A percentile compares a stretch with the other conserved stretches of the same genome.
phyloP scores from a whole-genome alignment of 495 filamentous ascomycete genomes.

The Lichina pygmaea region DNA sequence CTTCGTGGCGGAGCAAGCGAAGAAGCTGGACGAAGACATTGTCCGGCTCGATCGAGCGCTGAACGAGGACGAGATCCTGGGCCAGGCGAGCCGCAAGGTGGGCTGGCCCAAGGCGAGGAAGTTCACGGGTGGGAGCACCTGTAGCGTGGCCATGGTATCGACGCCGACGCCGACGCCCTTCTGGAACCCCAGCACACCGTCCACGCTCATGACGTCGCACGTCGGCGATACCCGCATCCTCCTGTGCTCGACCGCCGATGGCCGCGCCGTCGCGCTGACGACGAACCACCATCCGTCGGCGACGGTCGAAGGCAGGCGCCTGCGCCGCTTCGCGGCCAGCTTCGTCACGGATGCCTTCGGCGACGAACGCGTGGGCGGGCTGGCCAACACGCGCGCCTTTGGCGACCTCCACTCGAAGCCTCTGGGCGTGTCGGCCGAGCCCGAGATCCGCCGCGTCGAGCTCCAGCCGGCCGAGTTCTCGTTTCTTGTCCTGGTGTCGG shows the following conservation, averaged over 20 bases:
- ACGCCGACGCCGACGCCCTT: slow-evolving; percentile 77
- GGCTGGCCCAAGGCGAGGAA: slow-evolving; percentile 25
- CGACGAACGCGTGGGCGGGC: slow-evolving; percentile 78
- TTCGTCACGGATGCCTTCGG: slow-evolving; percentile 92
- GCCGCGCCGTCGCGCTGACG: slow-evolving; percentile 52
- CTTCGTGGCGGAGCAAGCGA: slow-evolving; percentile 66
- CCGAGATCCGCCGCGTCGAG: slow-evolving; percentile 51
- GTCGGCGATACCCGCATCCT: slow-evolving; percentile 82
- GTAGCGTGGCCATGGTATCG: slow-evolving; percentile 66
- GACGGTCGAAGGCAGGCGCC: slow-evolving; percentile 52
- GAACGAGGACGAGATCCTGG: slow-evolving; percentile 56
- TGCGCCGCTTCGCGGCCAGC: slow-evolving; percentile 60
- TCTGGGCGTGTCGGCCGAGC: slow-evolving; percentile 80
- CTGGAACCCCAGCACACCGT: slow-evolving; percentile 71
- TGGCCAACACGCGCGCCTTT: slow-evolving; percentile 84
- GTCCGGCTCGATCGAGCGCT: slow-evolving; percentile 42
- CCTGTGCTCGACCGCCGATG: slow-evolving; percentile 56
- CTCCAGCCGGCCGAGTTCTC: slow-evolving; percentile 56
- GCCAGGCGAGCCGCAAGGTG: slow-evolving; percentile 29
- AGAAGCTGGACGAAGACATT: slow-evolving; percentile 41
- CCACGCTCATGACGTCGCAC: slow-evolving; percentile 65
- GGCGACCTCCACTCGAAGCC: slow-evolving; percentile 80
- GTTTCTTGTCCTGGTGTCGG: slow-evolving; percentile 67
- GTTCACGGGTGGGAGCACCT: slow-evolving; percentile 81
- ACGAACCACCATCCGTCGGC: slow-evolving; percentile 75